A percentile compares a stretch with the other conserved stretches of the same genome.
phyloP scores from a whole-genome alignment of 2,329 filamentous ascomycete species.

The Boeremia exigua region DNA sequence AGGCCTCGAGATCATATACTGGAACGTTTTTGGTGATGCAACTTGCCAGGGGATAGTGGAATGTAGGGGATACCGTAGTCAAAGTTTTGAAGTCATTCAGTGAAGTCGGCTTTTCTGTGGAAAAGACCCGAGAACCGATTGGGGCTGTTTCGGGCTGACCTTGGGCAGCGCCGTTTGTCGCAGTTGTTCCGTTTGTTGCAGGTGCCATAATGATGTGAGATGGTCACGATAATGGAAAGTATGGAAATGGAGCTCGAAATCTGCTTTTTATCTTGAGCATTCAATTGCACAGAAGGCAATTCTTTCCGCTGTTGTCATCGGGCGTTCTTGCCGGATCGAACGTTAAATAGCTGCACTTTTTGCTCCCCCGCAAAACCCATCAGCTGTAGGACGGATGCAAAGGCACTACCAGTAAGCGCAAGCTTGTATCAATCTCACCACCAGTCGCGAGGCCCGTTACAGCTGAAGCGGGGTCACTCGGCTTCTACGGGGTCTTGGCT shows the following conservation, averaged over 20 bases:
- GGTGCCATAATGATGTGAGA: background rate
- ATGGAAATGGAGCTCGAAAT: background rate
- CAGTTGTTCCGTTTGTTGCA: background rate
- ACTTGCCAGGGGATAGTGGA: slow-evolving; percentile 56
- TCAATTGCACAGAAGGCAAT: background rate
- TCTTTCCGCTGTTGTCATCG: background rate
- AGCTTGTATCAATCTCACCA: background rate
- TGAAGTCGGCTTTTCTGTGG: slow-evolving; percentile 41
- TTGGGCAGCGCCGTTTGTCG: background rate
- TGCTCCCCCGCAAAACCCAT: background rate
- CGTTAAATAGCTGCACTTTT: background rate
- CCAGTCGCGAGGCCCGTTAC: background rate
- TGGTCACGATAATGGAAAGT: fast-evolving
- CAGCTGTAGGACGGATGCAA: background rate
- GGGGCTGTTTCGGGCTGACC: background rate
- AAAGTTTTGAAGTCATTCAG: slow-evolving; percentile 54
- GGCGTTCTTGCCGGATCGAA: background rate
- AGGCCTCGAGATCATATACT: slow-evolving; percentile 58
- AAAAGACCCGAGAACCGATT: slow-evolving; percentile 37
- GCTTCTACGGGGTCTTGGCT: slow-evolving; percentile 12
- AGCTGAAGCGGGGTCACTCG: slow-evolving; percentile 1
- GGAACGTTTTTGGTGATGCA: slow-evolving; percentile 60
- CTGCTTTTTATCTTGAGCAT: background rate
- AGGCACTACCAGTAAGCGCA: background rate
- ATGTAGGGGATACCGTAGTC: slow-evolving; percentile 50